phyloP scores from a whole-genome alignment of 495 filamentous ascomycete genomes.

The Achaetomiella virescens region DNA sequence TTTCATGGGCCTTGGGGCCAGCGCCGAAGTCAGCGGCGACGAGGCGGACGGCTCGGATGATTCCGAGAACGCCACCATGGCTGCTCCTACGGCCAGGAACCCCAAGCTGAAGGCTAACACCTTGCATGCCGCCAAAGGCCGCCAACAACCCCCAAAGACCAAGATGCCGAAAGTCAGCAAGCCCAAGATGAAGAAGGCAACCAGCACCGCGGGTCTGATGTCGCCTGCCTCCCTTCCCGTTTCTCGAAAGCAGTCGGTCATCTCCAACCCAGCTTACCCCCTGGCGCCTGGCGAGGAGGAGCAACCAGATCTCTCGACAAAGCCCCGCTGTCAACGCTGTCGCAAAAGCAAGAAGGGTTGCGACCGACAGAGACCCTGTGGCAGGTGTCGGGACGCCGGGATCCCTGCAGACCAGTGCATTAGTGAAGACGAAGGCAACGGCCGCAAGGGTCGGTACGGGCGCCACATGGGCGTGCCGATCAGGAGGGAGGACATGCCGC shows the following conservation, averaged over 20 bases:
- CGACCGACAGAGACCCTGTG: conserved; percentile 90
- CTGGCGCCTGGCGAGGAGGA: conserved; percentile 65
- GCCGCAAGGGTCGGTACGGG: conserved; percentile 91
- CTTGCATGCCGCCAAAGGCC: conserved; percentile 27
- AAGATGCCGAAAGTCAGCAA: conserved; percentile 44
- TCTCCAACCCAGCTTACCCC: conserved; percentile 61
- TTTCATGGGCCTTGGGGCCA: conserved; percentile 58
- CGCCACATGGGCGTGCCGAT: conserved; percentile 94
- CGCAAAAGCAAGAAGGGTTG: conserved; percentile 99
- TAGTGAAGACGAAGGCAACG: conserved; percentile 95
- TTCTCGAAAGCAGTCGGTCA: conserved; percentile 74
- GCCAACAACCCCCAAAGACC: conserved; percentile 26
- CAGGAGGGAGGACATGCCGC: conserved; percentile 51
- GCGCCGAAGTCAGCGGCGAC: conserved; percentile 66
- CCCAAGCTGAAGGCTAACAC: conserved; percentile 36
- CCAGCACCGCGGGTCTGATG: conserved; percentile 46
- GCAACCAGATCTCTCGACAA: conserved; percentile 83
- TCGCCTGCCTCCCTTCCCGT: conserved; percentile 63
- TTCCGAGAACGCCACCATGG: conserved; percentile 25
- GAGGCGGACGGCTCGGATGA: conserved; percentile 58
- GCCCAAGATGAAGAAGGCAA: conserved; percentile 53
- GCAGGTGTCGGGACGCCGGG: conserved; percentile 91
- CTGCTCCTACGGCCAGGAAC: conserved; percentile 34
- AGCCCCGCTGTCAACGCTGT: conserved; percentile 96
- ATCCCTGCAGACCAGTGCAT: conserved; percentile 87